Percentiles rank a stretch among this genome's conserved stretches.
Evolutionary conservation across 129 eudicot species (phyloP).

Genomic region (Flaveria trinervia): DNA sequence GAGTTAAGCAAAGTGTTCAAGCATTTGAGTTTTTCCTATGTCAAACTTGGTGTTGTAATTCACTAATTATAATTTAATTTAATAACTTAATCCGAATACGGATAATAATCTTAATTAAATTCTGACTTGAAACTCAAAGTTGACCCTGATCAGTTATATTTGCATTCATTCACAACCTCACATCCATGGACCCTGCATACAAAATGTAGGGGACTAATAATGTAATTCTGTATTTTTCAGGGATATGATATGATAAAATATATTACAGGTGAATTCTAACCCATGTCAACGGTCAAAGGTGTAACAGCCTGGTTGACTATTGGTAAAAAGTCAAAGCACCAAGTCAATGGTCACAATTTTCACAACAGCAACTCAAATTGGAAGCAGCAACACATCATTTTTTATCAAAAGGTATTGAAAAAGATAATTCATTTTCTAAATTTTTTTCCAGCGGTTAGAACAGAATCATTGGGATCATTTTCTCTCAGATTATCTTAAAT

Average conservation of each 20-base stretch:
- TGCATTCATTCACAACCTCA: conserved; percentile 3
- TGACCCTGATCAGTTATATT: neutral
- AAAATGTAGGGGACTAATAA: neutral
- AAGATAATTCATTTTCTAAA: no score
- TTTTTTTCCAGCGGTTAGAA: no score
- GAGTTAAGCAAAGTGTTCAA: conserved; percentile 1
- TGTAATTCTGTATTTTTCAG: conserved; percentile 4
- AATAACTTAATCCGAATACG: neutral
- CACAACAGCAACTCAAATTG: neutral
- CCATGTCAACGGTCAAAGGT: conserved; percentile 16
- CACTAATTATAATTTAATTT: neutral
- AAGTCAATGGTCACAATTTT: conserved; percentile 18
- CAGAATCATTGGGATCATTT: no score
- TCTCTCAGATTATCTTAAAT: no score
- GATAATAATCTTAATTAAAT: conserved; percentile 7
- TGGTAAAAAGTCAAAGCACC: conserved; percentile 24
- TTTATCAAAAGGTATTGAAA: no score
- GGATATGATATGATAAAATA: conserved; percentile 12
- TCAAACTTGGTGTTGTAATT: neutral
- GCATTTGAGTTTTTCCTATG: neutral
- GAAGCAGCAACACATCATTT: no score
- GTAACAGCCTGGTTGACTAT: conserved; percentile 3
- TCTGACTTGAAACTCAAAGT: conserved; percentile 1
- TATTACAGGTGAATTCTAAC: neutral
- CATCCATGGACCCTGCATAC: neutral